Percentiles rank a stretch among this genome's conserved stretches.
These are phyloP conservation scores for Aspergillus diversus DNA, from an alignment of 495 filamentous ascomycete genomes.

Conservation along the genomic window DNA sequence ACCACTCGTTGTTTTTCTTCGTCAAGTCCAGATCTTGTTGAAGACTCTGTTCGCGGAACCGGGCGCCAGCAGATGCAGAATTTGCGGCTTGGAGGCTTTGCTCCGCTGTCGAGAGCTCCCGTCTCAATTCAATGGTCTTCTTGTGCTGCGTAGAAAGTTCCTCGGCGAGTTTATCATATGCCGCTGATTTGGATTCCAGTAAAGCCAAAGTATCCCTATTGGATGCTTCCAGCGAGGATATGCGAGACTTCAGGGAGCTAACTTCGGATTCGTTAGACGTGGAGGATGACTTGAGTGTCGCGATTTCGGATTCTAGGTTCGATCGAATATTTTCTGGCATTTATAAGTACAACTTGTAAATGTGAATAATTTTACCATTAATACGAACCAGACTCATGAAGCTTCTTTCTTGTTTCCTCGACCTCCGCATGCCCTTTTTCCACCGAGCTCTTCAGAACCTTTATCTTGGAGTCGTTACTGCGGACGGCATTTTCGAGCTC, in stretches of 20 bases:
- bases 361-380: background rate
- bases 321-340: slow-evolving; percentile 62
- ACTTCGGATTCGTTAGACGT: slow-evolving; percentile 77
- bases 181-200: slow-evolving; percentile 83
- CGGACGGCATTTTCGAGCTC: slow-evolving; percentile 89
- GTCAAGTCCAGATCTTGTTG: slow-evolving; percentile 87
- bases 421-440: slow-evolving; percentile 84
- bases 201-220: slow-evolving; percentile 87
- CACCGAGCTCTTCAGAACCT: slow-evolving; percentile 74
- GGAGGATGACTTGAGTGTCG: slow-evolving; percentile 74
- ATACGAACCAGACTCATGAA: slow-evolving; percentile 75
- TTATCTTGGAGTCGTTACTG: slow-evolving; percentile 75
- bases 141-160: slow-evolving; percentile 87
- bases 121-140: slow-evolving; percentile 80
- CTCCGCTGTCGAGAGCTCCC: slow-evolving; percentile 76
- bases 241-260: slow-evolving; percentile 73
- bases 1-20: slow-evolving; percentile 89
- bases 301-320: slow-evolving; percentile 79
- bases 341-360: slow-evolving; percentile 24
- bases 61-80: slow-evolving; percentile 72
- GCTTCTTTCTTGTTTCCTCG: slow-evolving; percentile 73
- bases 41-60: slow-evolving; percentile 84
- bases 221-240: slow-evolving; percentile 82
- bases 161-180: slow-evolving; percentile 82
- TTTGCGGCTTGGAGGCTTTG: slow-evolving; percentile 80